Conservation (phyloP, 2,329 filamentous ascomycete genomes). For the Sarocladium brachiariae region DNA sequence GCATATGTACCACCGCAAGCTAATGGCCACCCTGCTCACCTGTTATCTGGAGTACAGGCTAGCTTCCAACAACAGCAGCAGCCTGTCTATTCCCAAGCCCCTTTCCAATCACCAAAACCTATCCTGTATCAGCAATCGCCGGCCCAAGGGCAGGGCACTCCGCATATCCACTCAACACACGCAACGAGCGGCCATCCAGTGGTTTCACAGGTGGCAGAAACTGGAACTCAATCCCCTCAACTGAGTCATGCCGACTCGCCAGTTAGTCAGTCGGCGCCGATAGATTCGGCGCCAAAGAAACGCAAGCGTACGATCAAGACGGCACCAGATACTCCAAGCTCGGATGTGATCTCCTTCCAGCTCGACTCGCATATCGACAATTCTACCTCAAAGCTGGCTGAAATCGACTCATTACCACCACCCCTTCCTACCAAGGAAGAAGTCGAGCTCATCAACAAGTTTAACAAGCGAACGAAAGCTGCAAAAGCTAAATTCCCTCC, state of each 20-base stretch:
- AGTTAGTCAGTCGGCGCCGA: conserved; percentile 15
- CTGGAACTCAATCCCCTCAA: not conserved
- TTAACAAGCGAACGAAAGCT: conserved; percentile 29
- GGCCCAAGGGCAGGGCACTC: conserved; percentile 9
- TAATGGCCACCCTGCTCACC: conserved; percentile 4
- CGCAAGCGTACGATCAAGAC: conserved; percentile 28
- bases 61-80: conserved; percentile 12
- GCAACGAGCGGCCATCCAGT: not conserved
- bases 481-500: conserved; percentile 31
- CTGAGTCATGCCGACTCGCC: conserved; percentile 15
- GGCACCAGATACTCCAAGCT: conserved; percentile 18
- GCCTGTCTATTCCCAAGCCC: conserved; percentile 6
- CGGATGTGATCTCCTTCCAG: conserved; percentile 16
- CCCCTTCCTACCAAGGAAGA: conserved; percentile 28
- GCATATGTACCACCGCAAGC: not conserved
- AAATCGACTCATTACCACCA: conserved; percentile 24
- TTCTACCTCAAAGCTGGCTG: conserved; percentile 25
- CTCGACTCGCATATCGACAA: conserved; percentile 24
- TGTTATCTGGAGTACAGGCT: not conserved
- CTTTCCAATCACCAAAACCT: conserved; percentile 10
- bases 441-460: conserved; percentile 28
- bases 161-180: not conserved
- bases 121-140: conserved; percentile 18
- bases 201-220: not conserved
- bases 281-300: conserved; percentile 29